These are phyloP conservation scores for Daldinia decipiens DNA, from an alignment of 495 filamentous ascomycete species.

Conservation along the genomic window DNA sequence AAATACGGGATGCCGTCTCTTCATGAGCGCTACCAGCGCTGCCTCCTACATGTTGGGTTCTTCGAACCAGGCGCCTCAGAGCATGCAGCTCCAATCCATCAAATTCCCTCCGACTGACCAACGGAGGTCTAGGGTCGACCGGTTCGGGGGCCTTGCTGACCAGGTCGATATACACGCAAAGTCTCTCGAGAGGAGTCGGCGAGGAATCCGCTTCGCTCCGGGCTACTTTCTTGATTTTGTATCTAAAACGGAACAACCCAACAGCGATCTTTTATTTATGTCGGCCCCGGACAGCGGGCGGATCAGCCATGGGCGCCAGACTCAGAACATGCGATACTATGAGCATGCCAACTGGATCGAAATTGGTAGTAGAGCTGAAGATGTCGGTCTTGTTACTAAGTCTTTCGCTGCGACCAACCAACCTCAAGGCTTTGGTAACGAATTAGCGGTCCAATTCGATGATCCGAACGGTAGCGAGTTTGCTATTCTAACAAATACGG, in stretches of 20 bases:
- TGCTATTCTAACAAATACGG: constrained; percentile 89
- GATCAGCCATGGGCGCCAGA: constrained; percentile 68
- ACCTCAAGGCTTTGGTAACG: constrained; percentile 90
- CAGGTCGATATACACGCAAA: constrained; percentile 55
- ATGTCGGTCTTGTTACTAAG: constrained; percentile 76
- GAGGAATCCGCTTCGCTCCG: constrained; percentile 77
- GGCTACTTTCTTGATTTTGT: constrained; percentile 92
- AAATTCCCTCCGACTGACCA: constrained; percentile 79
- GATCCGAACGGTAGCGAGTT: constrained; percentile 77
- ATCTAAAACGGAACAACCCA: constrained; percentile 57
- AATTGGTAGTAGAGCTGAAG: constrained; percentile 75
- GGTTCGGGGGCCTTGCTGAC: constrained; percentile 45
- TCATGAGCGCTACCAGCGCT: constrained; percentile 86
- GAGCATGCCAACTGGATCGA: constrained; percentile 82
- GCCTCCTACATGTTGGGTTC: constrained; percentile 72
- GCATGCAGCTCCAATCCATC: constrained; percentile 96
- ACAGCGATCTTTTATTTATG: constrained; percentile 77
- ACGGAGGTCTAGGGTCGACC: constrained; percentile 34
- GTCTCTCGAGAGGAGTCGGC: constrained; percentile 63
- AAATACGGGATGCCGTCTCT: constrained; percentile 88
- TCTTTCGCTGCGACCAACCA: constrained; percentile 73
- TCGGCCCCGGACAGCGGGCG: constrained; percentile 87
- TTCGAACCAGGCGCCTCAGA: constrained; percentile 77
- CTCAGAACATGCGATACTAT: constrained; percentile 61
- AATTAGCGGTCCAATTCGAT: constrained; percentile 93